Evolutionary conservation across 1,284 basidiomycete species (phyloP).

Genomic region (Ceratobasidium papillatum): DNA sequence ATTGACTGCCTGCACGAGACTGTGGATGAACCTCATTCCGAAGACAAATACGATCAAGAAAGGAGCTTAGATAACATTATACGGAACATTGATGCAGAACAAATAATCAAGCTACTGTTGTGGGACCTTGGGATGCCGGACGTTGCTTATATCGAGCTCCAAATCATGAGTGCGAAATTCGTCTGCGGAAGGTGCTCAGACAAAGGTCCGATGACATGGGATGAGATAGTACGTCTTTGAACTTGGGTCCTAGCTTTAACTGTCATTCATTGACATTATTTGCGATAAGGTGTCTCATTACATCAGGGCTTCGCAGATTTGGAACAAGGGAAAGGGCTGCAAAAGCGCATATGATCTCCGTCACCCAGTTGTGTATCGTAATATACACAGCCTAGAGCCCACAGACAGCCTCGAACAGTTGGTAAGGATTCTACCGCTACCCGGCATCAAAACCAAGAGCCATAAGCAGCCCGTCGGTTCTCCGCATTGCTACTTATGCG

Average conservation of each 20-base stretch:
- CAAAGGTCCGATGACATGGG: not conserved
- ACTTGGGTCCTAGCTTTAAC: too few species aligned
- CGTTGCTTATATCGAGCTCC: not conserved
- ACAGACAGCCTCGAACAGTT: not conserved
- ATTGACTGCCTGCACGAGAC: not conserved
- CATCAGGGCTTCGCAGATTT: not conserved
- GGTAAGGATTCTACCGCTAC: not conserved
- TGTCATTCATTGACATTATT: not conserved
- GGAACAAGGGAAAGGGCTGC: not conserved
- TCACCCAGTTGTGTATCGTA: not conserved
- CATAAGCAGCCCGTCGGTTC: not conserved
- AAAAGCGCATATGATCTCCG: not conserved
- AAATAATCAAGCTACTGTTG: not conserved
- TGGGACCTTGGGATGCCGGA: conserved; percentile 1
- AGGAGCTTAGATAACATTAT: not conserved
- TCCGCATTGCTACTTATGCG: conserved; percentile 1
- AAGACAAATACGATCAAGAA: not conserved
- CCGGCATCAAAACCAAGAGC: not conserved
- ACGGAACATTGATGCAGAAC: not conserved
- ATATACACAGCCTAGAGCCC: not conserved
- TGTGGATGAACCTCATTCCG: not conserved
- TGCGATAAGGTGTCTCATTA: not conserved
- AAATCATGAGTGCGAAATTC: not conserved
- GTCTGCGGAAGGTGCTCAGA: not conserved
- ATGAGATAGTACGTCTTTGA: not conserved